These are phyloP conservation scores for Candida koratica DNA, from an alignment of 805 yeast species.

Conservation along the genomic window DNA sequence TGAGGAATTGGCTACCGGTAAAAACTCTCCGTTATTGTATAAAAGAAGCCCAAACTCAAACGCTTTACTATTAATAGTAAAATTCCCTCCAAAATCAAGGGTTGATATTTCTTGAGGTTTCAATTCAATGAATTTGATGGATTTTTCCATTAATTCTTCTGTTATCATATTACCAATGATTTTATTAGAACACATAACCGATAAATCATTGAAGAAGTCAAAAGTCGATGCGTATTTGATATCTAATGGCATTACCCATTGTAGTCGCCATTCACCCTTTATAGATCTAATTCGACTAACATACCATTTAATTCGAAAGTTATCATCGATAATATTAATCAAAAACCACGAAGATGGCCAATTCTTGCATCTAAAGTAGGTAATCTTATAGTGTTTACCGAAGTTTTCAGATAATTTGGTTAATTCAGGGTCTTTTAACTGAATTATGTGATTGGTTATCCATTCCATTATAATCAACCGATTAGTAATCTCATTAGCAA, in stretches of 20 bases:
- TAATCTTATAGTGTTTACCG: conserved; percentile 16
- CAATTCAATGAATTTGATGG: conserved; percentile 34
- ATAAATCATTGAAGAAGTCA: conserved; percentile 35
- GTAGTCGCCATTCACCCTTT: conserved; percentile 53
- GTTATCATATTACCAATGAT: conserved; percentile 49
- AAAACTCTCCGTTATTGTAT: conserved; percentile 17
- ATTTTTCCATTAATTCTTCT: conserved; percentile 44
- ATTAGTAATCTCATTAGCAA: conserved; percentile 48
- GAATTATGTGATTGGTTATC: conserved; percentile 56
- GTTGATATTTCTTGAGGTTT: background rate
- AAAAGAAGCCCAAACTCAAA: conserved; percentile 11
- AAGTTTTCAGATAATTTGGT: conserved; percentile 26
- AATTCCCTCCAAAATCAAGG: conserved; percentile 2
- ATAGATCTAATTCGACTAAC: conserved; percentile 47
- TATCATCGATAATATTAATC: conserved; percentile 36
- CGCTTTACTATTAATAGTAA: background rate
- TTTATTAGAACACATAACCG: conserved; percentile 43
- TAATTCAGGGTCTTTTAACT: conserved; percentile 47
- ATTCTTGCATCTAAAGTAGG: conserved; percentile 45
- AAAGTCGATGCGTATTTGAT: conserved; percentile 21
- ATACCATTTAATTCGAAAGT: conserved; percentile 45
- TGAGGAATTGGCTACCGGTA: conserved; percentile 33
- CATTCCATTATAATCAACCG: conserved; percentile 65
- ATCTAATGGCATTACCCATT: conserved; percentile 34
- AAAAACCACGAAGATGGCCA: conserved; percentile 61